Percentiles rank a stretch among this genome's conserved stretches.
Conservation (phyloP, 306 rosid genomes). For the Begonia loranthoides region DNA sequence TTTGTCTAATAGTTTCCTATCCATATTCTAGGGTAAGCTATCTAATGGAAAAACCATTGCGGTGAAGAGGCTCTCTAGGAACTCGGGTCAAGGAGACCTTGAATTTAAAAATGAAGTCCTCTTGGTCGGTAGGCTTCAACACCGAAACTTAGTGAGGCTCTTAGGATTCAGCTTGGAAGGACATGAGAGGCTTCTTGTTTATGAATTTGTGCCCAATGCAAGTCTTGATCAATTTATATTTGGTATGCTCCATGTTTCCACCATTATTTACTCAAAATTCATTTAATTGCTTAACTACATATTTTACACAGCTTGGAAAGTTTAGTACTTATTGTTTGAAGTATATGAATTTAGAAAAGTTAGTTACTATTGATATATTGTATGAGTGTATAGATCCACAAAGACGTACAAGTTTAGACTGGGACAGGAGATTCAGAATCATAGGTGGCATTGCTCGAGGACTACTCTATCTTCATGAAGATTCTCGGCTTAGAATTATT, state of each 20-base stretch:
- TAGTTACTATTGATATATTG: not conserved
- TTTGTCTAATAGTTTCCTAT: too few species aligned
- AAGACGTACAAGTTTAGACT: constrained; percentile 19
- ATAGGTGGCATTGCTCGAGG: constrained; percentile 48
- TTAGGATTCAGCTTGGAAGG: constrained; percentile 43
- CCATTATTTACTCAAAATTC: not conserved
- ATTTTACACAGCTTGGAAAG: too few species aligned
- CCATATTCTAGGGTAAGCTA: constrained; percentile 34
- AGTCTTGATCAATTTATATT: constrained; percentile 48
- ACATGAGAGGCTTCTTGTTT: constrained; percentile 42
- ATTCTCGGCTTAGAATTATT: constrained; percentile 42
- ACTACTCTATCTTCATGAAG: constrained; percentile 50
- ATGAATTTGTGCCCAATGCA: constrained; percentile 52
- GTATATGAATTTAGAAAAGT: not conserved
- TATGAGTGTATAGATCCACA: not conserved
- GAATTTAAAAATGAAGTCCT: constrained; percentile 54
- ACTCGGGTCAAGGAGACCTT: constrained; percentile 52
- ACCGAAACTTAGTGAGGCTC: constrained; percentile 48
- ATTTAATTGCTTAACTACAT: too few species aligned
- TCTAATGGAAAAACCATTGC: constrained; percentile 44
- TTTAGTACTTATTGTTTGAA: not conserved
- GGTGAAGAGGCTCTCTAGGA: constrained; percentile 40
- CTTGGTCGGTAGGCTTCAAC: constrained; percentile 51
- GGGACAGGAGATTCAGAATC: constrained; percentile 38
- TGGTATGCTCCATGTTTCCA: constrained; percentile 19